Percentiles rank a stretch among this genome's conserved stretches.
Evolutionary conservation across 1,139 yeast species (phyloP).

Genomic region (Kodamaea derodonti): DNA sequence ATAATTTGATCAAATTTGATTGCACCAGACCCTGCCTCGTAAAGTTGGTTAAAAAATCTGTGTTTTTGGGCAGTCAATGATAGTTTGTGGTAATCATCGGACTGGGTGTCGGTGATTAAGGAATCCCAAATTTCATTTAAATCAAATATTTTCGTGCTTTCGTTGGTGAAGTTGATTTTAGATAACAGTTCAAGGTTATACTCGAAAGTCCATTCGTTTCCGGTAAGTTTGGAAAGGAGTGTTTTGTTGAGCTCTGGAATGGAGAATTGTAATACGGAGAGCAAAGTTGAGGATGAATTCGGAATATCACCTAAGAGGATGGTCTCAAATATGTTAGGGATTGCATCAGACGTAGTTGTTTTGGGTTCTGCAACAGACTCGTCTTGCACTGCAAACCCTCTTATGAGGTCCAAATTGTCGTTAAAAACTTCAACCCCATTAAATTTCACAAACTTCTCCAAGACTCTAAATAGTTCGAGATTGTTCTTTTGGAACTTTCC

Average conservation of each 20-base stretch:
- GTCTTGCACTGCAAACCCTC: slow-evolving; percentile 14
- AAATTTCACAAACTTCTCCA: slow-evolving; percentile 40
- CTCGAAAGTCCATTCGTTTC: background rate
- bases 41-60: slow-evolving; percentile 28
- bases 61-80: slow-evolving; percentile 27
- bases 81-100: slow-evolving; percentile 26
- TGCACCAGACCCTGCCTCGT: slow-evolving; percentile 2
- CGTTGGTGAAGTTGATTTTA: background rate
- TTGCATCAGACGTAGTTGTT: background rate
- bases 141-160: background rate
- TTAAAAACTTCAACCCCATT: slow-evolving; percentile 35
- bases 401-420: slow-evolving; percentile 28
- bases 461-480: slow-evolving; percentile 20
- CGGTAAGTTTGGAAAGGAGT: background rate
- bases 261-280: background rate
- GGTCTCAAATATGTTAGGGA: background rate
- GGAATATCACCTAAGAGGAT: background rate
- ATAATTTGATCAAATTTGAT: slow-evolving; percentile 8
- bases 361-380: background rate
- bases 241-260: background rate
- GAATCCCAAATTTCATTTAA: slow-evolving; percentile 10
- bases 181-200: background rate
- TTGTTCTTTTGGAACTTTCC: slow-evolving; percentile 24
- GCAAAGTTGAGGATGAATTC: background rate
- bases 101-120: slow-evolving; percentile 21